Evolutionary conservation across 495 filamentous ascomycete genomes (phyloP).

Genomic region (Penicillium turbatum): DNA sequence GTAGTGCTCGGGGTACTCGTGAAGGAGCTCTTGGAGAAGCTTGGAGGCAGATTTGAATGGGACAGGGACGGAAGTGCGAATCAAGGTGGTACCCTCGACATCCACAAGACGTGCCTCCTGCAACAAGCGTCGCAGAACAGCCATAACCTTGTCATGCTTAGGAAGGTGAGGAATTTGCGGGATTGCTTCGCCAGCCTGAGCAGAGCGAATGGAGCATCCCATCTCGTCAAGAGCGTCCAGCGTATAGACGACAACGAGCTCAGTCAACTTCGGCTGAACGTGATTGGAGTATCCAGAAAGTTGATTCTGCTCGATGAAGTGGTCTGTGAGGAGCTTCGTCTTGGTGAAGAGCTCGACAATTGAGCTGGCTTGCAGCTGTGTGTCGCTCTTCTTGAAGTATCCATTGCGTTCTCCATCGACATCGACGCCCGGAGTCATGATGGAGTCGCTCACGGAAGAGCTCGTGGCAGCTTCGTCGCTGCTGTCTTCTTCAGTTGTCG

Average conservation of each 20-base stretch:
- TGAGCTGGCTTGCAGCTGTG: background rate
- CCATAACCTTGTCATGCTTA: background rate
- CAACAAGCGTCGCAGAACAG: background rate
- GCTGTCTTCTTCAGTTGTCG: background rate
- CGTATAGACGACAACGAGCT: background rate
- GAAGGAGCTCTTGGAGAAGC: constrained; percentile 36
- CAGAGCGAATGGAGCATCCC: background rate
- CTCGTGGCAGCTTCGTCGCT: background rate
- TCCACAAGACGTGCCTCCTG: background rate
- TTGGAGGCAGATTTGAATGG: constrained; percentile 39
- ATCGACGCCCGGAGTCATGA: background rate
- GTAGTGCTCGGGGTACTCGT: constrained; percentile 33
- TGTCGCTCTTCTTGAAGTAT: background rate
- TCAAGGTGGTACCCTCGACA: background rate
- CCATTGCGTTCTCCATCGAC: background rate
- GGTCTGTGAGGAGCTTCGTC: constrained; percentile 34
- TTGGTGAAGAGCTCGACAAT: constrained; percentile 25
- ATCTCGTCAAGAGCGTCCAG: background rate
- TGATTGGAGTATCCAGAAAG: constrained; percentile 30
- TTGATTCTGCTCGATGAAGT: constrained; percentile 34
- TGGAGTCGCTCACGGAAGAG: background rate
- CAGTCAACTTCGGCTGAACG: constrained; percentile 25
- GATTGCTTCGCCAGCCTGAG: background rate
- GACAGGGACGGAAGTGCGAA: background rate
- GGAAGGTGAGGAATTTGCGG: background rate